Conservation (phyloP, 2,329 filamentous ascomycete genomes). For the Nothopassalora personata region DNA sequence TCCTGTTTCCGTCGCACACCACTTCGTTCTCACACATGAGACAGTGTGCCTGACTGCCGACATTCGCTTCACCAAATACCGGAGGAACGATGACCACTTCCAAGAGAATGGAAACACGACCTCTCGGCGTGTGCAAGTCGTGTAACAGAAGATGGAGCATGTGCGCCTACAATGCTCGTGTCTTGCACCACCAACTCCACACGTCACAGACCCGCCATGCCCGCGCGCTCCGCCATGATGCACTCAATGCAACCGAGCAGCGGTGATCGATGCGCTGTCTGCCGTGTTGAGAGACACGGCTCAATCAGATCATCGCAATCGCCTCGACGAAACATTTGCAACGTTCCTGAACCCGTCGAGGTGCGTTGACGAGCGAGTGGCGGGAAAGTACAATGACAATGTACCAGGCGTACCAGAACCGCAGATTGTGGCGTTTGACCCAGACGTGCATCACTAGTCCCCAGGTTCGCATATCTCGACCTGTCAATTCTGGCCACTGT, state of each 20-base stretch:
- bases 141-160: slow-evolving; percentile 1
- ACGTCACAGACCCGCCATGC: neutral
- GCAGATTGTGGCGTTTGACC: neutral
- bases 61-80: neutral
- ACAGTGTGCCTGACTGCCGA: slow-evolving; percentile 4
- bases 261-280: neutral
- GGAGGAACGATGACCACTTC: neutral
- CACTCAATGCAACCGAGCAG: slow-evolving; percentile 1
- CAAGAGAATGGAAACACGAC: neutral
- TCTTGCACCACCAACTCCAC: slow-evolving; percentile 1
- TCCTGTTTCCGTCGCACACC: neutral
- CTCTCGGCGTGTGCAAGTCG: neutral
- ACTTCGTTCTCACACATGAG: neutral
- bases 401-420: neutral
- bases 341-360: neutral
- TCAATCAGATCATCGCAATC: neutral
- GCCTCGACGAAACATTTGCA: neutral
- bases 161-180: neutral
- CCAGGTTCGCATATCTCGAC: neutral
- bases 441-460: neutral
- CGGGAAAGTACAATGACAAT: neutral
- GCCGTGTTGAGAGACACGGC: neutral
- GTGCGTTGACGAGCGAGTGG: neutral
- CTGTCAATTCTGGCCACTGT: neutral
- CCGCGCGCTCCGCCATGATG: slow-evolving; percentile 11